Conservation (phyloP, 306 rosid genomes). For the Quercus gilva region DNA sequence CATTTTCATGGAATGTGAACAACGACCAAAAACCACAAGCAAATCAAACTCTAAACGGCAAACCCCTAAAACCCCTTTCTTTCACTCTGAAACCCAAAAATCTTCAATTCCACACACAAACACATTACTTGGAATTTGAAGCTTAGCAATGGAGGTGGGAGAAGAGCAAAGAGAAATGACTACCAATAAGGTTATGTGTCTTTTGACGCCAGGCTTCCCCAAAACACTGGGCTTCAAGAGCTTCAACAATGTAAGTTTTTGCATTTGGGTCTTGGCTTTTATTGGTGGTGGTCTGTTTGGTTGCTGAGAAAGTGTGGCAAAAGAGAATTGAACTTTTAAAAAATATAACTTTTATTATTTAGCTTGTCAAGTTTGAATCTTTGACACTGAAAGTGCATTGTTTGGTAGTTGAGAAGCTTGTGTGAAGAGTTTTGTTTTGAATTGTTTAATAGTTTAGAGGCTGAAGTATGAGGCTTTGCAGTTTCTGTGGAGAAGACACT, state of each 20-base stretch:
- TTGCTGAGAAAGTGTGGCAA: neutral
- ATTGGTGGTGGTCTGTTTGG: neutral
- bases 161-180: conserved; percentile 26
- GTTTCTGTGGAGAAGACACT: conserved; percentile 87
- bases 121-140: neutral
- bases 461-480: conserved; percentile 25
- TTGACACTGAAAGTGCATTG: neutral
- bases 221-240: conserved; percentile 60
- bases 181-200: conserved; percentile 62
- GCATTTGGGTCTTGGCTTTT: neutral
- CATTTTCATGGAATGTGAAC: no score
- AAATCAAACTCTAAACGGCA: no score
- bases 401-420: neutral
- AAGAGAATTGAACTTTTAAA: neutral
- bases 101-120: neutral
- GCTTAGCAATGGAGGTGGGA: conserved; percentile 26
- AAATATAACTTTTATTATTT: neutral
- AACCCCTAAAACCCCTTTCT: no score
- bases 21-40: no score
- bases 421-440: neutral
- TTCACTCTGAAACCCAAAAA: neutral
- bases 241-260: conserved; percentile 58
- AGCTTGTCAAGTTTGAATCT: neutral
- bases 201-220: conserved; percentile 62
- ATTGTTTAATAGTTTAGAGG: neutral